Evolutionary conservation across 164 flowering plant species (phyloP).

Genomic region (Vitis amurensis): DNA sequence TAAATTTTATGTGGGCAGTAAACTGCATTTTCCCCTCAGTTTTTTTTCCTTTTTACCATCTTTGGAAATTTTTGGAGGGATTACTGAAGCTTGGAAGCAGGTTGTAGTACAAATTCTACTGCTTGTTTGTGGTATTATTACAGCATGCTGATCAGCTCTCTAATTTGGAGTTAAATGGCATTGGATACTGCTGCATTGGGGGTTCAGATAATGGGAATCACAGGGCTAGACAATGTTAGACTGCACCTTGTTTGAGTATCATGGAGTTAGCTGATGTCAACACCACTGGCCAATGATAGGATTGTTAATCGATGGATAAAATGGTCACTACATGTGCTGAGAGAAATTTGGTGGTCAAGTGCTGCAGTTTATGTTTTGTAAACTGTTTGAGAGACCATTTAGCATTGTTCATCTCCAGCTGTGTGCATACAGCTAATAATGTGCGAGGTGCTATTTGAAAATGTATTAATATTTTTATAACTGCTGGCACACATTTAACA

Average conservation of each 20-base stretch:
- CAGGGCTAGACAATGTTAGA: conserved; percentile 42
- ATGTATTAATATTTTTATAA: conserved; percentile 42
- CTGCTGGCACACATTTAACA: conserved; percentile 38
- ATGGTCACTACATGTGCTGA: conserved; percentile 31
- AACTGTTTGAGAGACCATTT: conserved; percentile 43
- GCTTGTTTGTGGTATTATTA: conserved; percentile 57
- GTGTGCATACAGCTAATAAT: conserved; percentile 31
- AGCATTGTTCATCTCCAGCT: conserved; percentile 23
- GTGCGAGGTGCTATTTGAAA: conserved; percentile 22
- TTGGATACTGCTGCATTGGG: conserved; percentile 60
- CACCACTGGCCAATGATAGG: conserved; percentile 39
- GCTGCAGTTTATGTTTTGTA: conserved; percentile 49
- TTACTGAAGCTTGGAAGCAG: conserved; percentile 52
- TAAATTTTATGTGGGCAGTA: conserved; percentile 12
- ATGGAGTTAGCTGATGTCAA: conserved; percentile 38
- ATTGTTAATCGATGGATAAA: conserved; percentile 38
- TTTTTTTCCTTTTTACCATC: conserved; percentile 17
- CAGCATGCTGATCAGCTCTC: conserved; percentile 66
- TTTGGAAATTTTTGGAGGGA: conserved; percentile 34
- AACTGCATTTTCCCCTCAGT: conserved; percentile 21
- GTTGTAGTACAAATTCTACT: conserved; percentile 58
- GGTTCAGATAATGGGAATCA: conserved; percentile 58
- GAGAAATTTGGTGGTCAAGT: conserved; percentile 35
- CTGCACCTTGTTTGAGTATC: conserved; percentile 36
- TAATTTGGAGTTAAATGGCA: conserved; percentile 52